Base-by-base conservation (phyloP, 2,329 filamentous ascomycete species). In the Ploettnerulaceae sp. region DNA sequence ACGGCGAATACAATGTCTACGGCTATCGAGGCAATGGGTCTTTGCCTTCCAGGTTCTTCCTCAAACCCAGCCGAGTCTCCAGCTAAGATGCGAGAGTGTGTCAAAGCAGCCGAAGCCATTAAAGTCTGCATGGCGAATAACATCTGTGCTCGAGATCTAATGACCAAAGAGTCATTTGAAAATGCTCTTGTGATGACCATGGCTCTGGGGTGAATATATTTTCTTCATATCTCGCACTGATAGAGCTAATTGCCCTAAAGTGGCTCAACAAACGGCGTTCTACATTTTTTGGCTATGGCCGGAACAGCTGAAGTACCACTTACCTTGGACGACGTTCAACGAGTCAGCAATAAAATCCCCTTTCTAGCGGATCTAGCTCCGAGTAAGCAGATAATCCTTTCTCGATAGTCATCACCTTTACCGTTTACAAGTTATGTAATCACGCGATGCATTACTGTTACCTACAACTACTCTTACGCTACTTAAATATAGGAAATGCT, bases 1-100 rank as follows among this genome's bases (percentile, higher is more conserved):
- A 87, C 83, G 0, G 83, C 83, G n/a, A 87, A 86, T 61, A 86
- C 82, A 0, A 84, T 87, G 82, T 79, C 81, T 4, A 85, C 81
- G 1, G 81, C 80, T 3, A 84, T 87, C 48, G 83, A 87, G 65
- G 81, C 81, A 2, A 83, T 87, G 73, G 83, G 83, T 25, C 68
- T 87, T 31, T 77, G 76, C 2, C 68, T 87, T 7, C 82, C 83
- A 1, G 82, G 82, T 5, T 86, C 81, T 0, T 83, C 81, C 0
- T 84, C 80, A 7, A 86, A 79, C 4, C 82, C 82, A 2, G 83
- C 83, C 1, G 74, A 75, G 18, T 81, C 77, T 7, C 82, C 83
- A 0, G 73, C 79, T 1, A 87, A 87, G 62, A 81, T 84, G 79
- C 75, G 83, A 9, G 83, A 87, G 66, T 86, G 83, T 57, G 71